Evolutionary conservation across 768 basidiomycete genomes (phyloP).

Genomic region (Agaricus subrufescens): DNA sequence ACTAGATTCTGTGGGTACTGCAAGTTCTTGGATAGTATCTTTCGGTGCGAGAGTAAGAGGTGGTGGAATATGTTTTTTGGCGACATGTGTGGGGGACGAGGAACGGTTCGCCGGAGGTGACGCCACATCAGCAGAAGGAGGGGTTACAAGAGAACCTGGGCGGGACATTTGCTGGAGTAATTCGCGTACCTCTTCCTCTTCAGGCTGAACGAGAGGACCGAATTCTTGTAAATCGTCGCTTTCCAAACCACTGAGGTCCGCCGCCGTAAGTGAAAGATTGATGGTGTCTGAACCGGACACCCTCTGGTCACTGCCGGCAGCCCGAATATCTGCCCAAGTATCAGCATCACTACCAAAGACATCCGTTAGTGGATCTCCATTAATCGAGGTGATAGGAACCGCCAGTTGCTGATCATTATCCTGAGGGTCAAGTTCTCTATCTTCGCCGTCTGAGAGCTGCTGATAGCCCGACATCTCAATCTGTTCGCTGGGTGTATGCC

Average conservation of each 20-base stretch:
- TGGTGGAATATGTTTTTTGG: constrained; percentile 47
- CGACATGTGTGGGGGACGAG: constrained; percentile 24
- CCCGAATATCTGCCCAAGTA: constrained; percentile 54
- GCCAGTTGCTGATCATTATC: constrained; percentile 24
- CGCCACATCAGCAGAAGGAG: not conserved
- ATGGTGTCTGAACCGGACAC: constrained; percentile 44
- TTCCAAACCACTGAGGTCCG: constrained; percentile 26
- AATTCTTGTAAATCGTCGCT: constrained; percentile 20
- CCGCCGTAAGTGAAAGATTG: constrained; percentile 47
- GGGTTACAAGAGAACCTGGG: constrained; percentile 32
- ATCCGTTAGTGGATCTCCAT: constrained; percentile 51
- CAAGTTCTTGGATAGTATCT: constrained; percentile 22
- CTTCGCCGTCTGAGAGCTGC: constrained; percentile 31
- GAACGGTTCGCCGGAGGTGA: constrained; percentile 18
- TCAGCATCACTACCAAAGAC: constrained; percentile 66
- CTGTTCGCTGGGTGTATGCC: constrained; percentile 7
- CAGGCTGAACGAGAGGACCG: constrained; percentile 23
- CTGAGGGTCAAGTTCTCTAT: constrained; percentile 16
- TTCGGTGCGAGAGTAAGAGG: constrained; percentile 49
- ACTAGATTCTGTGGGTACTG: constrained; percentile 30
- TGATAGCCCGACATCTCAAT: constrained; percentile 23
- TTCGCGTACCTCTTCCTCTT: constrained; percentile 37
- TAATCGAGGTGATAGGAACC: constrained; percentile 30
- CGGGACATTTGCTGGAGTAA: constrained; percentile 34
- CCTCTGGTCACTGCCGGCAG: constrained; percentile 21